Evolutionary conservation across 371 early-diverging fungal genomes (phyloP).

Genomic region (Mucor velutinosus): DNA sequence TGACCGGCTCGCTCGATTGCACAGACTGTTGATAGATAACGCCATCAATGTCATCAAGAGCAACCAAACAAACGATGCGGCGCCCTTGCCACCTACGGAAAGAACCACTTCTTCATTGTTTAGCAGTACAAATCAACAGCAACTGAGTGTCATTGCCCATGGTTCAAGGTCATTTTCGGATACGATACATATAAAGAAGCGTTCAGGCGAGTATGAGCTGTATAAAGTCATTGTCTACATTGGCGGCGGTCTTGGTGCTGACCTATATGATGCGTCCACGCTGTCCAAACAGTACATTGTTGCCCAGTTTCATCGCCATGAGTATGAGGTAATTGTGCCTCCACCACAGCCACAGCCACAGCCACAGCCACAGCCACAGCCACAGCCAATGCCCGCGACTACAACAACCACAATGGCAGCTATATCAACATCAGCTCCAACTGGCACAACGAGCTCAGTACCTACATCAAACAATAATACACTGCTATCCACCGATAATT

Average conservation of each 20-base stretch:
- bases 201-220: conserved; percentile 53
- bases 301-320: conserved; percentile 22
- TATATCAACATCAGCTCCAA: too few relatives aligned
- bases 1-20: conserved; percentile 43
- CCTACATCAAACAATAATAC: not conserved
- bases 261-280: conserved; percentile 36
- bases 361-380: not conserved
- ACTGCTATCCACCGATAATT: not conserved
- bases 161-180: conserved; percentile 54
- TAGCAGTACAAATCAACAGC: conserved; percentile 35
- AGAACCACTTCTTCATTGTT: conserved; percentile 50
- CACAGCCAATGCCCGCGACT: too few relatives aligned
- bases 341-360: conserved; percentile 3
- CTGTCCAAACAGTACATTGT: conserved; percentile 42
- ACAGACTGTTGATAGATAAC: conserved; percentile 51
- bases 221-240: conserved; percentile 54
- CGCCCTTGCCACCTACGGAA: conserved; percentile 40
- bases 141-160: conserved; percentile 29
- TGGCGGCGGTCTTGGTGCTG: conserved; percentile 64
- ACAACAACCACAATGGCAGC: not conserved
- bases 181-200: conserved; percentile 51
- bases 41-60: conserved; percentile 36
- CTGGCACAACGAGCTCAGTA: not conserved
- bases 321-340: conserved; percentile 14
- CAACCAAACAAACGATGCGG: not conserved